phyloP scores from a whole-genome alignment of 495 filamentous ascomycete species.

The Hypoxylon rickii region DNA sequence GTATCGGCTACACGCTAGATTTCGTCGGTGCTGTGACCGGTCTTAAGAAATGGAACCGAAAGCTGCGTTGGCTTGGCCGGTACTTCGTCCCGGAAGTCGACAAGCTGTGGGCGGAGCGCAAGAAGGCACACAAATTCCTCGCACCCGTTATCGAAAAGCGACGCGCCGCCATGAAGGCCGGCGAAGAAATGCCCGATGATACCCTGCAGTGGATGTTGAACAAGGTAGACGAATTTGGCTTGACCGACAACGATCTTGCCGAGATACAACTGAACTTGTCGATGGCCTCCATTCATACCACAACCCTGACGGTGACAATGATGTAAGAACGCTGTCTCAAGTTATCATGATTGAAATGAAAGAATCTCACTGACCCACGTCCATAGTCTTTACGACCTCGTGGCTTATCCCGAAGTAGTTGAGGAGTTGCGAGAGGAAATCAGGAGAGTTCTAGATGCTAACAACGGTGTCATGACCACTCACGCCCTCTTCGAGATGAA shows the following conservation, averaged over 20 bases:
- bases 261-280: constrained; percentile 41
- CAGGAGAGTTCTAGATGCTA: constrained; percentile 20
- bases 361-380: neutral
- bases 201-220: constrained; percentile 49
- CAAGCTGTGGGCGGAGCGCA: constrained; percentile 33
- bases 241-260: constrained; percentile 36
- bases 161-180: constrained; percentile 9
- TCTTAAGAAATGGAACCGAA: constrained; percentile 36
- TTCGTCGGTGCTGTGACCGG: constrained; percentile 41
- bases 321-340: too few relatives aligned
- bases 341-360: too few relatives aligned
- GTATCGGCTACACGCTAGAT: constrained; percentile 62
- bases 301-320: constrained; percentile 35
- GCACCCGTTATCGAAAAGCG: constrained; percentile 38
- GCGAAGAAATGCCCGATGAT: constrained; percentile 40
- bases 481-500: constrained; percentile 38
- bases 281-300: constrained; percentile 44
- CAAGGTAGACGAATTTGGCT: constrained; percentile 19
- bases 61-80: constrained; percentile 40
- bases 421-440: constrained; percentile 37
- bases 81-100: constrained; percentile 39
- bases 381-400: constrained; percentile 45
- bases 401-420: constrained; percentile 37
- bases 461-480: constrained; percentile 35
- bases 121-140: constrained; percentile 37